phyloP scores from a whole-genome alignment of 257 asterid genomes.

The Solanum habrochaites region DNA sequence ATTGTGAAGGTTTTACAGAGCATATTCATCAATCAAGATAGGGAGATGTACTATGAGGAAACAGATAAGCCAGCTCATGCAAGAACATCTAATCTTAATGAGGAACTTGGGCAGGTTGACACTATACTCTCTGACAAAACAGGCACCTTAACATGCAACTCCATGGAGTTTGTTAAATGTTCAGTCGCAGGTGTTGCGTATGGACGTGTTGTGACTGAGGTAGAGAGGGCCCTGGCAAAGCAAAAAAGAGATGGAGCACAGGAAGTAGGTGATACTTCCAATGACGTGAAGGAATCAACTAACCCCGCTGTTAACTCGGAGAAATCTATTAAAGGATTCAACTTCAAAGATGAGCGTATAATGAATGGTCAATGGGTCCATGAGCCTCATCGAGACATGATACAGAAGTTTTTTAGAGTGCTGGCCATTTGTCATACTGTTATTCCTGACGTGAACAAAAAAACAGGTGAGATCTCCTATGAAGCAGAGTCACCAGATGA shows the following conservation, averaged over 20 bases:
- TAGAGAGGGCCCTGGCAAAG: constrained; percentile 69
- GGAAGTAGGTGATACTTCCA: constrained; percentile 16
- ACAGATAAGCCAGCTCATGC: constrained; percentile 83
- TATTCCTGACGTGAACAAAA: constrained; percentile 67
- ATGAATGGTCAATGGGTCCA: constrained; percentile 80
- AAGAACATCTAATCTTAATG: constrained; percentile 88
- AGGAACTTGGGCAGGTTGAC: constrained; percentile 91
- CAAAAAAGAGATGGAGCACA: constrained; percentile 29
- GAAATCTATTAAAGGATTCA: constrained; percentile 67
- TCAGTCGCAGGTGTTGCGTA: constrained; percentile 77
- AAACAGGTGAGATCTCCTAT: constrained; percentile 53
- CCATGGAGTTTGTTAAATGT: constrained; percentile 95
- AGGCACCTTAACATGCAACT: constrained; percentile 87
- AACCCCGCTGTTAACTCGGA: constrained; percentile 4
- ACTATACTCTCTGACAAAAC: constrained; percentile 93
- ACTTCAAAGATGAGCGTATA: constrained; percentile 72
- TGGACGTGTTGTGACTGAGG: constrained; percentile 92
- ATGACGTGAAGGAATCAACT: constrained; percentile 7
- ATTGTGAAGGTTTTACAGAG: constrained; percentile 86
- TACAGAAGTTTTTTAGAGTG: constrained; percentile 74
- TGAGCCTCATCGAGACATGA: constrained; percentile 44
- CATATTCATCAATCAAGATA: constrained; percentile 75
- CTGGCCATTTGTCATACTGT: constrained; percentile 91
- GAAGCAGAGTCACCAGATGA: constrained; percentile 99
- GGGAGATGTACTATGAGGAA: constrained; percentile 74